A percentile compares a stretch with the other conserved stretches of the same genome.
These are phyloP conservation scores for Aspergillus cejpii DNA, from an alignment of 2,329 filamentous ascomycete species.

Conservation along the genomic window DNA sequence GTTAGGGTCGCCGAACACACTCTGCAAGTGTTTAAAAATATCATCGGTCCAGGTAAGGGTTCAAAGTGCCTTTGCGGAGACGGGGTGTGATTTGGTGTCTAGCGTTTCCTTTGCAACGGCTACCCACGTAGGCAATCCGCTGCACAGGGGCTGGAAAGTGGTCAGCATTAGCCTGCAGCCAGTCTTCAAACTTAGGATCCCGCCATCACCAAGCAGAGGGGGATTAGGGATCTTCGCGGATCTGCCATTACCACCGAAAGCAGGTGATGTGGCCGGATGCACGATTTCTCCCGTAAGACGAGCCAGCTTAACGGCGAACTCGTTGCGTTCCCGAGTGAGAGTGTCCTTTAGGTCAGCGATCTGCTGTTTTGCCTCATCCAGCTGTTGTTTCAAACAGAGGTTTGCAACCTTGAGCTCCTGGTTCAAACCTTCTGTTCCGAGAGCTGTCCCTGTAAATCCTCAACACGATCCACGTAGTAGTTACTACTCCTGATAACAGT, in stretches of 20 bases:
- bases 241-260: not conserved
- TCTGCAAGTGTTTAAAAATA: not conserved
- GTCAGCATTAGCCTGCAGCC: not conserved
- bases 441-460: too few species aligned
- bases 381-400: too few species aligned
- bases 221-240: not conserved
- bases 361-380: too few species aligned
- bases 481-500: too few species aligned
- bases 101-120: not conserved
- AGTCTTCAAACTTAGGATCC: not conserved
- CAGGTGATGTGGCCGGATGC: too few species aligned
- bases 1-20: not conserved
- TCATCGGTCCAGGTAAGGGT: not conserved
- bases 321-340: too few species aligned
- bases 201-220: not conserved
- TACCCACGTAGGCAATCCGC: not conserved
- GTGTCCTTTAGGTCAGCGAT: too few species aligned
- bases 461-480: too few species aligned
- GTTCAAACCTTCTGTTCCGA: too few species aligned
- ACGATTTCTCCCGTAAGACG: too few species aligned
- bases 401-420: too few species aligned
- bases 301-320: too few species aligned
- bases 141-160: not conserved
- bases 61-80: not conserved
- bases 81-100: not conserved